These are phyloP conservation scores for Theileria orientalis DNA, from an alignment of 169 alveolate genomes.

Conservation along the genomic window DNA sequence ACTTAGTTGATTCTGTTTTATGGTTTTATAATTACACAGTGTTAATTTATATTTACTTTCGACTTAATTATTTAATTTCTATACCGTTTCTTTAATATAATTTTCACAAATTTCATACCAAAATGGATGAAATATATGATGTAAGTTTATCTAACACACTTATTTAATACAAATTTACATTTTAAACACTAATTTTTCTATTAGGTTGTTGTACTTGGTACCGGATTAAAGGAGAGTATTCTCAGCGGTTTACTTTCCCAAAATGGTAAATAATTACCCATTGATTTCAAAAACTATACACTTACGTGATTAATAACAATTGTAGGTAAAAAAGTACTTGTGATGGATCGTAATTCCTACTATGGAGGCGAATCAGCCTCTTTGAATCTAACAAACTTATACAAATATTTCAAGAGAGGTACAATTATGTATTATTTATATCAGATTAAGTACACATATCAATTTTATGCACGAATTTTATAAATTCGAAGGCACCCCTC, in stretches of 20 bases:
- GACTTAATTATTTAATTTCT: neutral
- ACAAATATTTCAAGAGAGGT: slow-evolving; percentile 91
- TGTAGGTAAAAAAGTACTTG: slow-evolving; percentile 94
- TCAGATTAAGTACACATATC: slow-evolving; percentile 2
- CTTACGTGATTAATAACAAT: neutral
- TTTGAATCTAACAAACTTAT: slow-evolving; percentile 92
- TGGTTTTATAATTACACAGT: neutral
- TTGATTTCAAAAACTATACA: too few relatives aligned
- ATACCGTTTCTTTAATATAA: neutral
- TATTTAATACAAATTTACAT: neutral
- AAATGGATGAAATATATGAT: slow-evolving; percentile 59
- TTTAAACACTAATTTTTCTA: neutral
- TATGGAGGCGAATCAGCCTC: slow-evolving; percentile 99
- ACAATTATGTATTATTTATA: neutral
- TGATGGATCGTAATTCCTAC: slow-evolving; percentile 93
- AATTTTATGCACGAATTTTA: too few relatives aligned
- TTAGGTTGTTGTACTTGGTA: slow-evolving; percentile 93
- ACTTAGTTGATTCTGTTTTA: neutral
- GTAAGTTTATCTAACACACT: slow-evolving; percentile 16
- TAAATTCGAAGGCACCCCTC: slow-evolving; percentile 86
- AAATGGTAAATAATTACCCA: slow-evolving; percentile 54
- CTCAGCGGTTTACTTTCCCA: slow-evolving; percentile 93
- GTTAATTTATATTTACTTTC: neutral
- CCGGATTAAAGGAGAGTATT: slow-evolving; percentile 97
- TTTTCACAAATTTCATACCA: neutral